Percentiles rank a stretch among this genome's conserved stretches.
Evolutionary conservation across 192 early-diverging fungal genomes (phyloP).

Genomic region (Jimgerdemannia flammicorona): DNA sequence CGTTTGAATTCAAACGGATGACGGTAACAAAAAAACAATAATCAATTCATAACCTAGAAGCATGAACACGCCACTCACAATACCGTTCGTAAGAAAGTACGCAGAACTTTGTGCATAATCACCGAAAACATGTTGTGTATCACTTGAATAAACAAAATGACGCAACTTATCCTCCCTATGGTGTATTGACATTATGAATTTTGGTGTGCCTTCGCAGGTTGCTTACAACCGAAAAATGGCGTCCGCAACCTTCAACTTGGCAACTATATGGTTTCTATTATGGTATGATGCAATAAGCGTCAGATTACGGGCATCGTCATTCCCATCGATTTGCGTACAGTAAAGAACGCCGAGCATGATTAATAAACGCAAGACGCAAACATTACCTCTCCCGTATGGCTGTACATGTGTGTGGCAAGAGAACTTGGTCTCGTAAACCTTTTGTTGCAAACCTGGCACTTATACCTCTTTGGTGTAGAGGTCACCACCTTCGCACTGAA

Average conservation of each 20-base stretch:
- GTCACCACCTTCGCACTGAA: constrained; percentile 21
- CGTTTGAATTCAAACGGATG: too few species aligned
- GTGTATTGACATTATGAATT: constrained; percentile 33
- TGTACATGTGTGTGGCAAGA: constrained; percentile 30
- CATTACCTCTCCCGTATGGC: constrained; percentile 34
- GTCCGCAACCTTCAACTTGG: constrained; percentile 53
- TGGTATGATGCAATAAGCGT: too few species aligned
- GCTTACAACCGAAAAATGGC: constrained; percentile 65
- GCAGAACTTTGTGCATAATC: not conserved
- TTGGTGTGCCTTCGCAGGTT: constrained; percentile 62
- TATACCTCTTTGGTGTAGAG: constrained; percentile 26
- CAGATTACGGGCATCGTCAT: too few species aligned
- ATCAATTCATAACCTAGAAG: not conserved
- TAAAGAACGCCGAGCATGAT: not conserved
- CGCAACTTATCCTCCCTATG: not conserved
- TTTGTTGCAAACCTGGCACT: constrained; percentile 30
- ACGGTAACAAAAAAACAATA: not conserved
- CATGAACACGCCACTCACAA: not conserved
- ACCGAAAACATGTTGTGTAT: not conserved
- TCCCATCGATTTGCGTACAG: not conserved
- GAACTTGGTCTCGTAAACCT: constrained; percentile 36
- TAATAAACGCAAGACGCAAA: not conserved
- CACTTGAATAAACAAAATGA: not conserved
- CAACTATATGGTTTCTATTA: constrained; percentile 43
- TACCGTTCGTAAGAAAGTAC: not conserved